Percentiles rank a stretch among this genome's conserved stretches.
Conservation (phyloP, 768 basidiomycete genomes). For the Hygrocybe coccinea region DNA sequence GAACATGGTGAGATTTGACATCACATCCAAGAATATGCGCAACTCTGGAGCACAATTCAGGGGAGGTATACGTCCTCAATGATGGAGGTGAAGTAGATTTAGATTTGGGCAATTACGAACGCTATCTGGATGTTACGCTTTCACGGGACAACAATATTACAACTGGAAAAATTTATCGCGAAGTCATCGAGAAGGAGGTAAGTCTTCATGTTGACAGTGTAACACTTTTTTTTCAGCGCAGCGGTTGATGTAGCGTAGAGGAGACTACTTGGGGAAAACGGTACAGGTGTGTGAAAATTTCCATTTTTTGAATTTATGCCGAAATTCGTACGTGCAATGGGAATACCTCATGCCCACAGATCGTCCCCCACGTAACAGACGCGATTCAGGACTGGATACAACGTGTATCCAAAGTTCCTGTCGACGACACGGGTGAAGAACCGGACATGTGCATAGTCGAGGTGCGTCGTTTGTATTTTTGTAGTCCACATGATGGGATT, state of each 20-base stretch:
- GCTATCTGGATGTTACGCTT: slow-evolving; percentile 92
- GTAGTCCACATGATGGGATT: not conserved
- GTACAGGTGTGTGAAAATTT: slow-evolving; percentile 62
- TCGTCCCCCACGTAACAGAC: slow-evolving; percentile 93
- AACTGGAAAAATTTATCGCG: slow-evolving; percentile 94
- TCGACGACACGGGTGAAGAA: slow-evolving; percentile 87
- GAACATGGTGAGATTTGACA: slow-evolving; percentile 77
- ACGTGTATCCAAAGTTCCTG: slow-evolving; percentile 88
- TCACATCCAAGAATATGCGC: not conserved
- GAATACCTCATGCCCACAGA: no score
- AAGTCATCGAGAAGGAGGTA: slow-evolving; percentile 94
- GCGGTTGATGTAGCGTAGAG: slow-evolving; percentile 51
- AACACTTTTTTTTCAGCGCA: slow-evolving; percentile 47
- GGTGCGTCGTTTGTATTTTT: slow-evolving; percentile 38
- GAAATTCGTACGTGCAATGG: no score
- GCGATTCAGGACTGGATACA: slow-evolving; percentile 99
- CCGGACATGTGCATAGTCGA: slow-evolving; percentile 98
- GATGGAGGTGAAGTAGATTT: slow-evolving; percentile 98
- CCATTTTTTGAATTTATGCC: no score
- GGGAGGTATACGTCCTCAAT: slow-evolving; percentile 97
- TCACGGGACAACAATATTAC: slow-evolving; percentile 97
- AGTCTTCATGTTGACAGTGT: slow-evolving; percentile 67
- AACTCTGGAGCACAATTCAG: slow-evolving; percentile 25
- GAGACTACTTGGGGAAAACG: slow-evolving; percentile 92
- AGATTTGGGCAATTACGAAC: slow-evolving; percentile 97